Evolutionary conservation across 176 grass and related monocot genomes (phyloP).

Genomic region (Avena eriantha): DNA sequence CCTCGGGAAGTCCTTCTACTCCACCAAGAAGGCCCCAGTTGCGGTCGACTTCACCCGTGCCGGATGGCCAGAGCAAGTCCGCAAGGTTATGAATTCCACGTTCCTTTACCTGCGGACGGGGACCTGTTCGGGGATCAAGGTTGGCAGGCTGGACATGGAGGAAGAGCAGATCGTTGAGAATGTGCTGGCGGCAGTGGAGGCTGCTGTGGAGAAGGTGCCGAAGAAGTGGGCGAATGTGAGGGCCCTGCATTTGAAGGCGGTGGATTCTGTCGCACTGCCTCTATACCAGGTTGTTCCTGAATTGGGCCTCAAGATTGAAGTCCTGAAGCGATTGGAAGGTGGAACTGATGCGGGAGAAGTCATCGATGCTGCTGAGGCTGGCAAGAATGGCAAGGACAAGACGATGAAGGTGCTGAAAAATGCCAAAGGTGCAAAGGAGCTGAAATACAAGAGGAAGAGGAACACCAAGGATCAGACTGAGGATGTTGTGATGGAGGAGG

Average conservation of each 20-base stretch:
- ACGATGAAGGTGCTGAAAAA: slow-evolving; percentile 3
- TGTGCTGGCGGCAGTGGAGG: slow-evolving; percentile 51
- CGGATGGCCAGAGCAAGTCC: slow-evolving; percentile 73
- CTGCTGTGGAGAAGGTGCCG: slow-evolving; percentile 57
- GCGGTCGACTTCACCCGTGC: slow-evolving; percentile 58
- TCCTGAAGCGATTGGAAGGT: slow-evolving; percentile 18
- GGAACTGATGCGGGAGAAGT: slow-evolving; percentile 31
- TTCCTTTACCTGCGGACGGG: slow-evolving; percentile 60
- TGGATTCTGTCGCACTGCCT: slow-evolving; percentile 62
- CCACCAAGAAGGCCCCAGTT: slow-evolving; percentile 66
- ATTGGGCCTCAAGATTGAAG: slow-evolving; percentile 75
- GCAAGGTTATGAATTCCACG: slow-evolving; percentile 59
- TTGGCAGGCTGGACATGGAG: slow-evolving; percentile 74
- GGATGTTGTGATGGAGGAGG: slow-evolving; percentile 39
- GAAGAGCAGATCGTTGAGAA: slow-evolving; percentile 63
- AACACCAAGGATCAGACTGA: slow-evolving; percentile 31
- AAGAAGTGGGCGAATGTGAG: slow-evolving; percentile 83
- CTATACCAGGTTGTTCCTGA: slow-evolving; percentile 75
- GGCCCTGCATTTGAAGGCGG: slow-evolving; percentile 63
- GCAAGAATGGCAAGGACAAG: neutral
- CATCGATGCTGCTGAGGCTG: slow-evolving; percentile 30
- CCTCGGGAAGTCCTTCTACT: slow-evolving; percentile 78
- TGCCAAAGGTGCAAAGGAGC: neutral
- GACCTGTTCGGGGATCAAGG: slow-evolving; percentile 65
- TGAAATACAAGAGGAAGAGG: slow-evolving; percentile 49